phyloP scores from a whole-genome alignment of 2,329 filamentous ascomycete genomes.

The Calonectria fujianensis region DNA sequence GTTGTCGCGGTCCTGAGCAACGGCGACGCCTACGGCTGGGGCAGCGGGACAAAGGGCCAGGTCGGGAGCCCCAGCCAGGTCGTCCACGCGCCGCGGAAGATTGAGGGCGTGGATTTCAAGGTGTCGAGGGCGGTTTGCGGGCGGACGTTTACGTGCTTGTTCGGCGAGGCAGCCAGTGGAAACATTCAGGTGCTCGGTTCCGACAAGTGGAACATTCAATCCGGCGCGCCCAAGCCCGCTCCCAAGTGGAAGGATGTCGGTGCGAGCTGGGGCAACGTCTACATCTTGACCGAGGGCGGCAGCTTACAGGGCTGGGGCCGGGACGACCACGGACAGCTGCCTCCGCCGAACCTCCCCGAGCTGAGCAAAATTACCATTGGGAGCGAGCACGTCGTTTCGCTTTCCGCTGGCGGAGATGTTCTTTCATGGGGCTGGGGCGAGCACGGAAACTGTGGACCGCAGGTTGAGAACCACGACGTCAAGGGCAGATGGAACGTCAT shows the following conservation, averaged over 20 bases:
- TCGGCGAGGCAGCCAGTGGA: conserved; percentile 73
- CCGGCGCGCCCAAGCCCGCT: conserved; percentile 71
- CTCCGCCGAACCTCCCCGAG: conserved; percentile 76
- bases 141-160: conserved; percentile 88
- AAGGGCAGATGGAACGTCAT: conserved; percentile 82
- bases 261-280: conserved; percentile 89
- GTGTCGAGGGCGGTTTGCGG: conserved; percentile 84
- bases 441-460: conserved; percentile 94
- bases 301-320: conserved; percentile 85
- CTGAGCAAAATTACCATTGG: conserved; percentile 83
- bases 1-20: conserved; percentile 82
- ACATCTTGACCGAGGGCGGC: conserved; percentile 78
- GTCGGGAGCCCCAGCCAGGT: conserved; percentile 76
- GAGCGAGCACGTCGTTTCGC: conserved; percentile 90
- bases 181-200: conserved; percentile 81
- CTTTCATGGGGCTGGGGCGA: conserved; percentile 97
- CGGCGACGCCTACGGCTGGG: conserved; percentile 91
- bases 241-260: conserved; percentile 80
- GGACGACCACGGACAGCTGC: conserved; percentile 88
- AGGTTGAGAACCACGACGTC: conserved; percentile 78
- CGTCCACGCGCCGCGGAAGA: conserved; percentile 76
- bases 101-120: conserved; percentile 76
- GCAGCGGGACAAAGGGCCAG: conserved; percentile 89
- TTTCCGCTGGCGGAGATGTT: conserved; percentile 79
- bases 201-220: conserved; percentile 82